phyloP scores from a whole-genome alignment of 176 grass and related monocot genomes.

The Areca catechu region DNA sequence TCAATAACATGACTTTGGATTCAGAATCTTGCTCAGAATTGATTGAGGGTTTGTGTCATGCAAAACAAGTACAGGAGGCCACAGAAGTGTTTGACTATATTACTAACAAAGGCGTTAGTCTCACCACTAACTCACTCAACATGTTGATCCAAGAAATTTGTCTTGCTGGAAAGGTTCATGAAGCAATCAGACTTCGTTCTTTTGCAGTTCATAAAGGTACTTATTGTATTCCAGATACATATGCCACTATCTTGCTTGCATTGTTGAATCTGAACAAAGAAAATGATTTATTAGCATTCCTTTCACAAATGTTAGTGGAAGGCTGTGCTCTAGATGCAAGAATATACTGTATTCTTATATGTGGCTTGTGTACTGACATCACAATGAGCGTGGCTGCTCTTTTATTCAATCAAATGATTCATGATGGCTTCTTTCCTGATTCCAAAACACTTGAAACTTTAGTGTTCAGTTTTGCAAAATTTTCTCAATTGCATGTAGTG shows the following conservation, averaged over 20 bases:
- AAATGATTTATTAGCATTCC: constrained; percentile 30
- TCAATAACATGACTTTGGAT: constrained; percentile 35
- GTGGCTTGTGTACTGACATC: constrained; percentile 28
- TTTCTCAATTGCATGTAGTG: constrained; percentile 36
- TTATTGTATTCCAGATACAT: constrained; percentile 27
- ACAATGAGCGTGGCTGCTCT: constrained; percentile 22
- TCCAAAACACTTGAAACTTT: constrained; percentile 41
- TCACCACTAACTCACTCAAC: constrained; percentile 26
- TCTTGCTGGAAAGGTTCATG: constrained; percentile 29
- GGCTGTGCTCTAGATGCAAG: constrained; percentile 32
- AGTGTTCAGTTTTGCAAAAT: constrained; percentile 29
- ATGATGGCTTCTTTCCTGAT: constrained; percentile 31
- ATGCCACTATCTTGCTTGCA: constrained; percentile 33
- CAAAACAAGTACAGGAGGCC: constrained; percentile 29
- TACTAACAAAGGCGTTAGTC: constrained; percentile 27
- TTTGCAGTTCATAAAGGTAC: constrained; percentile 35
- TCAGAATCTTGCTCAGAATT: constrained; percentile 40
- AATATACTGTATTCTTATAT: constrained; percentile 31
- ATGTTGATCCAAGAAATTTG: constrained; percentile 34
- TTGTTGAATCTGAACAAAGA: constrained; percentile 32
- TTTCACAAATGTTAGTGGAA: constrained; percentile 53
- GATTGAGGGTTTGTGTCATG: constrained; percentile 41
- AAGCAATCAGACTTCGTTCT: constrained; percentile 34
- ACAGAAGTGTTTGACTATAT: constrained; percentile 40
- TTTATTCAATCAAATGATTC: constrained; percentile 60